These are phyloP conservation scores for Scytalidium lignicola DNA, from an alignment of 2,329 filamentous ascomycete genomes.

Conservation along the genomic window DNA sequence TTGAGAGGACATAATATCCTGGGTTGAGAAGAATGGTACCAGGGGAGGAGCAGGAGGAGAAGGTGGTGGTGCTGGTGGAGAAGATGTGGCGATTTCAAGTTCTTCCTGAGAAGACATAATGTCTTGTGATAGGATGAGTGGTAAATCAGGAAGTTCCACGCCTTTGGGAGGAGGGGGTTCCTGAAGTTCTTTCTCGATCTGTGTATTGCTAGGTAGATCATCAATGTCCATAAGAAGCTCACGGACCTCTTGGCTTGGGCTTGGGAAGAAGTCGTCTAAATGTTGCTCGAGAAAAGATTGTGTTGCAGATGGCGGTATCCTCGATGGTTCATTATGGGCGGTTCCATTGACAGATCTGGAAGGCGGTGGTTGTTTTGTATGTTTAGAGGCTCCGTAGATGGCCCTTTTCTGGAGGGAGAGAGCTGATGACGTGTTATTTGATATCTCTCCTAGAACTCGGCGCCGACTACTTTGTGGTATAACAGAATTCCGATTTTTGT, in stretches of 20 bases:
- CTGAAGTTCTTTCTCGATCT: conserved; percentile 16
- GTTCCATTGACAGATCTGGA: conserved; percentile 5
- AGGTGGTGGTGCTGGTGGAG: too few species aligned
- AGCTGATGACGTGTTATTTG: not conserved
- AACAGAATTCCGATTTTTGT: not conserved
- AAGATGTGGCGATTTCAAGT: conserved; percentile 33
- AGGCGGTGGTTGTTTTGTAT: not conserved
- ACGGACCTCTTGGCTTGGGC: conserved; percentile 49
- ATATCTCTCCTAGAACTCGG: not conserved
- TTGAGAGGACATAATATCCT: not conserved
- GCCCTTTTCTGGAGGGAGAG: not conserved
- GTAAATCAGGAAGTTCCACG: not conserved
- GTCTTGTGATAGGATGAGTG: conserved; percentile 35
- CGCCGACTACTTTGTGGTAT: not conserved
- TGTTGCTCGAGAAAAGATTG: conserved; percentile 46
- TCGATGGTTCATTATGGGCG: not conserved
- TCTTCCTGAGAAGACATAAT: conserved; percentile 42
- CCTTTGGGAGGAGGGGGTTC: not conserved
- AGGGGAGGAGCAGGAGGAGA: not conserved
- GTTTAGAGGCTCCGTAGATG: not conserved
- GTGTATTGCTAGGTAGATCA: conserved; percentile 20
- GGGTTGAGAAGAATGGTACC: not conserved
- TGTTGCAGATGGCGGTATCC: conserved; percentile 36
- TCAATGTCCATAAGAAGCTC: conserved; percentile 42
- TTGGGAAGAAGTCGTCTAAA: conserved; percentile 50